Base-by-base conservation (phyloP, 106 monocot species). In the Gastrodia elata region DNA sequence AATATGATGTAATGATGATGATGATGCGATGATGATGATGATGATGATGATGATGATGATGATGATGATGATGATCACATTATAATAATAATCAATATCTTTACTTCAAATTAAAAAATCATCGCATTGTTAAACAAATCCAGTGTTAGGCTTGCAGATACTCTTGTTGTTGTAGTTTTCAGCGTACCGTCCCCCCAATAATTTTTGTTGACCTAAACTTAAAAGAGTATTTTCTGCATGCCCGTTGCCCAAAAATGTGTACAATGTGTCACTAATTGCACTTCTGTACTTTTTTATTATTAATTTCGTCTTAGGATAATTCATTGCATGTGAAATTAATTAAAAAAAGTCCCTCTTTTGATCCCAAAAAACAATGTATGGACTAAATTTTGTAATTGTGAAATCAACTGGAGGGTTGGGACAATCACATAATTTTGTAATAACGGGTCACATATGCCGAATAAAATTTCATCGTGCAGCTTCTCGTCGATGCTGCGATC, bases 401-500 rank as follows among this genome's bases (percentile, higher is more conserved):
- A n/a, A n/a, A n/a, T n/a, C n/a, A n/a, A n/a, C n/a, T n/a, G n/a
- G n/a, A n/a, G n/a, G n/a, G n/a, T n/a, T n/a, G n/a, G n/a, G n/a
- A n/a, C n/a, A 44, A 44, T 6, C 2, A 44, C 43, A 11, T 0
- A 44, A 44, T 44, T 44, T 44, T 44, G 5, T 8, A 8, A 44
- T 11, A 44, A 15, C 43, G 5, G 1, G 43, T 6, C 0, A 11
- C 43, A 1, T 44, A 44, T 11, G n/a, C n/a, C n/a, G n/a, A n/a
- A n/a, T n/a, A n/a, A 32, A 61, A 67, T 67, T 20, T 67, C 38
- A 67, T 67, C 67, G 57, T 73, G 40, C 82, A 86, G 86, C 82
- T 86, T 52, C 39, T 86, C n/a, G 37, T 59, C 18, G 80, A 77
- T 65, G 82, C 76, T 77, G 86, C 68, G 18, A 43, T 82, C 20